These are phyloP conservation scores for Botrytis pseudocinerea DNA, from an alignment of 2,329 filamentous ascomycete species.

Conservation along the genomic window DNA sequence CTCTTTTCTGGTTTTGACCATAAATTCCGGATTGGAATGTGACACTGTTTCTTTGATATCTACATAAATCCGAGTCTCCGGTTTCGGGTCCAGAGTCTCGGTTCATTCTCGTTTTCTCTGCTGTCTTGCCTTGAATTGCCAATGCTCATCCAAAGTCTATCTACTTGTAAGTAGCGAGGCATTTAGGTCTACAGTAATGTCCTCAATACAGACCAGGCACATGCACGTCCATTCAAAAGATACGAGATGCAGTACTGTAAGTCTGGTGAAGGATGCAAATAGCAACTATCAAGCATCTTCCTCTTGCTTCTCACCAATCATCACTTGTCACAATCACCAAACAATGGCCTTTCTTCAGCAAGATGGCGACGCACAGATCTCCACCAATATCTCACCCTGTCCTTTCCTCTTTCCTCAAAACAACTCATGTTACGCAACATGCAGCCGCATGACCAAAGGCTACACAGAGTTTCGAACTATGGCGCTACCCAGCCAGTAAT, in stretches of 20 bases:
- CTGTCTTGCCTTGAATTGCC: background rate
- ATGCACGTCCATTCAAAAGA: background rate
- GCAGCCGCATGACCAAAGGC: constrained; percentile 20
- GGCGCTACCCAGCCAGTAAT: background rate
- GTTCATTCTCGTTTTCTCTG: background rate
- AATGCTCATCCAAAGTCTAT: background rate
- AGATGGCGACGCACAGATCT: constrained; percentile 24
- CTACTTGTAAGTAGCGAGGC: background rate
- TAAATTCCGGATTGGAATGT: background rate
- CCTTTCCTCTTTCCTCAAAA: constrained; percentile 4
- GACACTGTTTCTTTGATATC: constrained; percentile 7
- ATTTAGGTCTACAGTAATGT: background rate
- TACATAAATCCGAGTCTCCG: constrained; percentile 15
- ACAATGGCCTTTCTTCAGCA: constrained; percentile 14
- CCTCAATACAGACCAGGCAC: background rate
- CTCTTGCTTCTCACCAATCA: background rate
- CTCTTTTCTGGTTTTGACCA: background rate
- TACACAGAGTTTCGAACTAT: constrained; percentile 13
- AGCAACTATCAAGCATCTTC: background rate
- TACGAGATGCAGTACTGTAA: background rate
- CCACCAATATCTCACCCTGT: constrained; percentile 18
- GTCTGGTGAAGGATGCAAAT: background rate
- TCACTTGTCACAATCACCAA: background rate
- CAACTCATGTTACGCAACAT: constrained; percentile 12
- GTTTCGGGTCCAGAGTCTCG: constrained; percentile 16